Evolutionary conservation across 495 filamentous ascomycete species (phyloP), one percentile per base, ranked within the genome.

Genomic region (Penicillium chermesinum): DNA sequence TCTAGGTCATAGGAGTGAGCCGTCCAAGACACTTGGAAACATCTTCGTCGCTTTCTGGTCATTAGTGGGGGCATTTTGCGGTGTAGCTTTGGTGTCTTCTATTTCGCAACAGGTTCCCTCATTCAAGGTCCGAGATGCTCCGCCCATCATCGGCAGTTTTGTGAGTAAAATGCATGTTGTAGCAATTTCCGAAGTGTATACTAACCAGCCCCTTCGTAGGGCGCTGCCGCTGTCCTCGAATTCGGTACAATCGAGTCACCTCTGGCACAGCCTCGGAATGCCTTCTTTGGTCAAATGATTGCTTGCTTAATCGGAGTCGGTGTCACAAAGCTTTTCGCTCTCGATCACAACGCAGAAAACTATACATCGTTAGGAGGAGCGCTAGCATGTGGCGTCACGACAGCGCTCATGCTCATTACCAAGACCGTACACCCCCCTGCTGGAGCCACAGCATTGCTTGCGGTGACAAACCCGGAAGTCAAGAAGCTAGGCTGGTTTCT

Each of bases 371-470:
- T 95, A 0, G 84, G 78, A 0, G 87, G 79, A 15, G 79, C 88
- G 2, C 66, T 95, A 0, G 67, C 85, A 14, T 89, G 86, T 46
- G 87, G 81, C 1, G 58, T 78, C 18, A 77, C 89, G 0, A 88
- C 82, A 1, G 73, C 79, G 0, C 39, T 82, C 41, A 96, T 95
- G 91, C 72, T 77, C 0, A 50, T 89, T 8, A 93, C 88, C 0
- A 82, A 82, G 6, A 93, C 89, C 0, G 74, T 90, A 1, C 86
- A 96, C 58, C 91, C 91, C 5, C 91, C 91, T 0, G 91, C 88
- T 0, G 91, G 91, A 7, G 91, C 91, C 2, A 94, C 88, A 0
- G 88, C 91, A 0, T 65, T 96, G 1, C 68, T 95, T 15, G 87
- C 87, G 0, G 87, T 85, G 2, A 76, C 84, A 0, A 78, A 85